Percentiles rank a stretch among this genome's conserved stretches.
Conservation (phyloP, 2,329 filamentous ascomycete species). For the Pseudogymnoascus sp. region DNA sequence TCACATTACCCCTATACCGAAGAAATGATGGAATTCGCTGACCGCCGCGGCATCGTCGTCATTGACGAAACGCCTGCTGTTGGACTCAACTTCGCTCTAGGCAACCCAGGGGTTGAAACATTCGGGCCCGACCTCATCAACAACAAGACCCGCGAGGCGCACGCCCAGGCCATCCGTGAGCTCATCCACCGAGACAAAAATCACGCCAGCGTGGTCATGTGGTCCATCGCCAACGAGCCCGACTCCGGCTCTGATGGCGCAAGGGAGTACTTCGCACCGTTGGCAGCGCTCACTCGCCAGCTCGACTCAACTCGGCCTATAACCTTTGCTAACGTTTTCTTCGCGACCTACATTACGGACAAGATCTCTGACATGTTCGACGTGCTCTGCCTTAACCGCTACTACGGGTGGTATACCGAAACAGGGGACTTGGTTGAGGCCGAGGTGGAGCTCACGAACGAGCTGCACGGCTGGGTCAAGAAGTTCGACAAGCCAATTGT, state of each 20-base stretch:
- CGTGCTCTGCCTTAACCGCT: slow-evolving; percentile 26
- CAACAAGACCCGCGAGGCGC: slow-evolving; percentile 38
- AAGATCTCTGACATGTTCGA: slow-evolving; percentile 25
- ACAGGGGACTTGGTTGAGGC: slow-evolving; percentile 23
- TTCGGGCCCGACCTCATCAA: slow-evolving; percentile 21
- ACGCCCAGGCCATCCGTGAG: slow-evolving; percentile 57
- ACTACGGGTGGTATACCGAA: slow-evolving; percentile 26
- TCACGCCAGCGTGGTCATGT: slow-evolving; percentile 60
- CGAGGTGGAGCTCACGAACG: slow-evolving; percentile 21
- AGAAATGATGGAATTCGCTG: slow-evolving; percentile 27
- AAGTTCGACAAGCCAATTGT: slow-evolving; percentile 27
- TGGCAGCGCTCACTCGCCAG: slow-evolving; percentile 18
- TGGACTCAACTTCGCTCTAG: slow-evolving; percentile 22
- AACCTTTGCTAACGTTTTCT: slow-evolving; percentile 22
- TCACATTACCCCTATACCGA: slow-evolving; percentile 28
- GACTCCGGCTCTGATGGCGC: slow-evolving; percentile 3
- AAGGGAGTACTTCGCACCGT: neutral
- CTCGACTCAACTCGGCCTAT: slow-evolving; percentile 25
- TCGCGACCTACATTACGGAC: slow-evolving; percentile 17
- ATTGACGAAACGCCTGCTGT: slow-evolving; percentile 27
- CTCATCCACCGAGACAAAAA: slow-evolving; percentile 62
- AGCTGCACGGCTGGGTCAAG: slow-evolving; percentile 22
- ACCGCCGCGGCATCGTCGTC: slow-evolving; percentile 26
- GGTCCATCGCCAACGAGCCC: slow-evolving; percentile 62
- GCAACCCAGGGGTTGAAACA: slow-evolving; percentile 15